phyloP scores from a whole-genome alignment of 345 rosid species.

The Aurinia saxatilis region DNA sequence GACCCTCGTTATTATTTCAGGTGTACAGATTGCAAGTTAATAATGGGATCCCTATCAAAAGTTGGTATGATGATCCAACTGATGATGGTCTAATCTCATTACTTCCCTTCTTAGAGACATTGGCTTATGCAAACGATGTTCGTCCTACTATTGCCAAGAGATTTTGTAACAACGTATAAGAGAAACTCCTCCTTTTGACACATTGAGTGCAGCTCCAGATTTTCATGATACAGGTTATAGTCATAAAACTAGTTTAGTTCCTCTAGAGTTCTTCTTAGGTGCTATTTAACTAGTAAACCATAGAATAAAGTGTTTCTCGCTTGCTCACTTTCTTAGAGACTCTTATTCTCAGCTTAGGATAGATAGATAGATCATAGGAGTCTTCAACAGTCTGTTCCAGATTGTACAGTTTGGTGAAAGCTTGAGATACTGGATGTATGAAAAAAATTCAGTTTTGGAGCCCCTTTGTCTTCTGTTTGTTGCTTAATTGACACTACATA shows the following conservation, averaged over 20 bases:
- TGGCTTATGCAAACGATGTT: conserved; percentile 63
- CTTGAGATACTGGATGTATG: background rate
- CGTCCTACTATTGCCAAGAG: conserved; percentile 71
- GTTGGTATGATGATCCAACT: conserved; percentile 80
- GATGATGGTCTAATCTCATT: conserved; percentile 57
- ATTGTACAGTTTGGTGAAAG: background rate
- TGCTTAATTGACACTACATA: too few species aligned
- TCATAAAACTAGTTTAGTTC: background rate
- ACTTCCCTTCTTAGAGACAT: conserved; percentile 70
- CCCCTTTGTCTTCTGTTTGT: background rate
- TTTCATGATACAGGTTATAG: background rate
- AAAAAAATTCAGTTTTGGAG: background rate
- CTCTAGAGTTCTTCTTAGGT: background rate
- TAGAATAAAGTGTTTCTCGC: background rate
- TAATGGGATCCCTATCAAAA: conserved; percentile 82
- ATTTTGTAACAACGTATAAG: conserved; percentile 55
- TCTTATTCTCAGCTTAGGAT: background rate
- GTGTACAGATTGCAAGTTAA: conserved; percentile 71
- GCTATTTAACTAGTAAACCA: background rate
- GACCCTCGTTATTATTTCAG: conserved; percentile 32
- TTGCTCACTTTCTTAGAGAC: background rate
- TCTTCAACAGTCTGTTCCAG: background rate
- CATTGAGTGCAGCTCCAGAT: background rate
- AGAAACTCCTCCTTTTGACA: background rate
- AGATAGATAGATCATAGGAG: background rate